A percentile compares a stretch with the other conserved stretches of the same genome.
These are phyloP conservation scores for Waltergamsia citrina DNA, from an alignment of 2,329 filamentous ascomycete genomes.

Conservation along the genomic window DNA sequence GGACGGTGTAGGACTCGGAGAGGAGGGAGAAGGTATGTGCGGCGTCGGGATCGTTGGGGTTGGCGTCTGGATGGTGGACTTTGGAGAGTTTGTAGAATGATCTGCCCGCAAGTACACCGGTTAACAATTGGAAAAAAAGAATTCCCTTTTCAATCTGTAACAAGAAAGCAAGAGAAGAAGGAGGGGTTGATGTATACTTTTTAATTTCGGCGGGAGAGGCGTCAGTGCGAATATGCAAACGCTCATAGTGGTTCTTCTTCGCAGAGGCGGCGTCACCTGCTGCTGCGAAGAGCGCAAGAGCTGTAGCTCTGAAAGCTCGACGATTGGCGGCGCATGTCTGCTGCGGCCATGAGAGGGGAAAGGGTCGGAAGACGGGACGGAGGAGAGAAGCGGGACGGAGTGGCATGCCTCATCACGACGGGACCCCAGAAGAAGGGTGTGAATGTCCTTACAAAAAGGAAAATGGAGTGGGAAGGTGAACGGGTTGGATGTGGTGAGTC, in stretches of 20 bases:
- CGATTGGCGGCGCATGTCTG: constrained; percentile 1
- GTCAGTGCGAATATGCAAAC: constrained; percentile 59
- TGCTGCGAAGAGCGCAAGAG: constrained; percentile 6
- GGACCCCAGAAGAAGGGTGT: neutral
- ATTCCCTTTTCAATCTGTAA: too few species aligned
- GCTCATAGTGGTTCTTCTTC: constrained; percentile 69
- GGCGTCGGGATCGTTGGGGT: constrained; percentile 65
- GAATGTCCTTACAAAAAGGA: neutral
- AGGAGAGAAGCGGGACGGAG: constrained; percentile 24
- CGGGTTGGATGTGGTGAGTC: neutral
- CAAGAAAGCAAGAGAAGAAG: constrained; percentile 2
- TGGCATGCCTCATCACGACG: constrained; percentile 55
- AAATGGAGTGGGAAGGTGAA: constrained; percentile 11
- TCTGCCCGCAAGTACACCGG: too few species aligned
- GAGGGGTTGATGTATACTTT: constrained; percentile 40
- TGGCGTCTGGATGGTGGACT: constrained; percentile 83
- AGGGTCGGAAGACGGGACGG: constrained; percentile 3
- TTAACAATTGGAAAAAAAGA: too few species aligned
- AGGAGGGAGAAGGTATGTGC: constrained; percentile 72
- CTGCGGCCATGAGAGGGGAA: constrained; percentile 8
- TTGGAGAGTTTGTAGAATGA: constrained; percentile 90
- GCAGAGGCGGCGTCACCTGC: constrained; percentile 8
- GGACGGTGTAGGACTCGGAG: constrained; percentile 72
- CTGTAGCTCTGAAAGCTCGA: neutral
- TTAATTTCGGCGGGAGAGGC: constrained; percentile 76